Percentiles rank a stretch among this genome's conserved stretches.
These are phyloP conservation scores for Fusarium proliferatum DNA, from an alignment of 2,329 filamentous ascomycete genomes.

Conservation along the genomic window DNA sequence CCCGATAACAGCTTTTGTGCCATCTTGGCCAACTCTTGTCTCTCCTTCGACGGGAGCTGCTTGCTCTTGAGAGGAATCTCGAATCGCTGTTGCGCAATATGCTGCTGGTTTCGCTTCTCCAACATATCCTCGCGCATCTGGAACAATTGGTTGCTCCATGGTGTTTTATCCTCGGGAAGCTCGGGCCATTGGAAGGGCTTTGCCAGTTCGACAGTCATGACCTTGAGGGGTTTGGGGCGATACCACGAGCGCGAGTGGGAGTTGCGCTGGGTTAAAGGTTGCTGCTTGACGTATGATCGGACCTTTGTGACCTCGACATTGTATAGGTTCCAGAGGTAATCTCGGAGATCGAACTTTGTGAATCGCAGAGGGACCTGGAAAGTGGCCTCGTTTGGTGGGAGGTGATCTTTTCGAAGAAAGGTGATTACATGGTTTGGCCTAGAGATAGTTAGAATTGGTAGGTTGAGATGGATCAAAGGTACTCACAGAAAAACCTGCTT, in stretches of 20 bases:
- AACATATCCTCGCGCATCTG: slow-evolving; percentile 62
- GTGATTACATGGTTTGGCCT: slow-evolving; percentile 87
- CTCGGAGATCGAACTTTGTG: slow-evolving; percentile 95
- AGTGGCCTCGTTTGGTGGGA: slow-evolving; percentile 83
- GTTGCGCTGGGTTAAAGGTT: slow-evolving; percentile 63
- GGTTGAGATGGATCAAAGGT: not conserved
- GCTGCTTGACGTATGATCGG: slow-evolving; percentile 80
- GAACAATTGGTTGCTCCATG: slow-evolving; percentile 74
- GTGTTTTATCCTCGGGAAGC: slow-evolving; percentile 68
- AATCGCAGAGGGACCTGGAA: slow-evolving; percentile 93
- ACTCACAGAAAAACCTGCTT: slow-evolving; percentile 69
- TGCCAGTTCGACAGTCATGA: slow-evolving; percentile 92
- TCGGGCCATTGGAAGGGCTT: slow-evolving; percentile 91
- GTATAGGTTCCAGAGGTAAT: slow-evolving; percentile 93
- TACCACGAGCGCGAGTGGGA: slow-evolving; percentile 67
- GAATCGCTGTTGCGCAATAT: slow-evolving; percentile 48
- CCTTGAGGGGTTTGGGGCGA: slow-evolving; percentile 81
- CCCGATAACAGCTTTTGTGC: slow-evolving; percentile 72
- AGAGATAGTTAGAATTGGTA: slow-evolving; percentile 16
- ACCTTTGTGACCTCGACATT: slow-evolving; percentile 77
- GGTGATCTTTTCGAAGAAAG: slow-evolving; percentile 76
- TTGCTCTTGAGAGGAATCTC: slow-evolving; percentile 56
- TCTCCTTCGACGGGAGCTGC: slow-evolving; percentile 54
- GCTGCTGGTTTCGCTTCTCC: slow-evolving; percentile 53
- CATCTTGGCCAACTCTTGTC: slow-evolving; percentile 67